phyloP scores from a whole-genome alignment of 768 basidiomycete genomes.

The Gloeopeniophorella convolvens region DNA sequence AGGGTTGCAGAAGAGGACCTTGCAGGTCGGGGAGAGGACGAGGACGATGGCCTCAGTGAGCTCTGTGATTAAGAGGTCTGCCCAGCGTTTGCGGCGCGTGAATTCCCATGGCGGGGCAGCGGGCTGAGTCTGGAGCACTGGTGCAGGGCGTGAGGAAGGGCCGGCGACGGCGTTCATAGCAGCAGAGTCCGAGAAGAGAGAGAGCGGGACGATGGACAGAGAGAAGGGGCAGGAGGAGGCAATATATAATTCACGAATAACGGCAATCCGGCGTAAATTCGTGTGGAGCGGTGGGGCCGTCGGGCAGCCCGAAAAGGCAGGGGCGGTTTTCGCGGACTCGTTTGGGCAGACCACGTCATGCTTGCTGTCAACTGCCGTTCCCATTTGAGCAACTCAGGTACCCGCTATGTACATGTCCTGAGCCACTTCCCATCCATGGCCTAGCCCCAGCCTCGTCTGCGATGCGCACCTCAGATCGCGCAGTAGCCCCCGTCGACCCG shows the following conservation, averaged over 20 bases:
- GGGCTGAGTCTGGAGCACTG: slow-evolving; percentile 8
- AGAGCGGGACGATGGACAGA: not conserved
- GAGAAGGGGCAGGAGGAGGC: not conserved
- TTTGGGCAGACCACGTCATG: too few relatives aligned
- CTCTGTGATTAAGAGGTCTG: slow-evolving; percentile 70
- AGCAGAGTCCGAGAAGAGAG: not conserved
- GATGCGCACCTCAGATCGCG: slow-evolving; percentile 37
- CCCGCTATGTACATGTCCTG: too few relatives aligned
- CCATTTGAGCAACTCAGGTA: too few relatives aligned
- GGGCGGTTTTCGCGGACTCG: slow-evolving; percentile 8
- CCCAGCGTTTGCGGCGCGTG: slow-evolving; percentile 83
- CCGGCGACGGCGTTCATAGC: slow-evolving; percentile 12
- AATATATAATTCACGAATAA: not conserved
- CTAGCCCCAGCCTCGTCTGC: too few relatives aligned
- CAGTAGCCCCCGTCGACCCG: slow-evolving; percentile 91
- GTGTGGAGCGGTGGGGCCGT: slow-evolving; percentile 14
- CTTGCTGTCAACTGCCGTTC: too few relatives aligned
- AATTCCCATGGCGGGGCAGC: slow-evolving; percentile 53
- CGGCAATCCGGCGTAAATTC: slow-evolving; percentile 7
- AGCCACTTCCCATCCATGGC: too few relatives aligned
- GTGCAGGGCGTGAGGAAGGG: slow-evolving; percentile 5
- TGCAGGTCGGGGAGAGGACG: slow-evolving; percentile 55
- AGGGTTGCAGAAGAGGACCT: slow-evolving; percentile 63
- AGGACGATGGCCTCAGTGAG: slow-evolving; percentile 68
- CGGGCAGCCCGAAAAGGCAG: slow-evolving; percentile 4